A percentile compares a stretch with the other conserved stretches of the same genome.
These are phyloP conservation scores for Ministeria vibrans DNA, from an alignment of 78 protist species.

Conservation along the genomic window DNA sequence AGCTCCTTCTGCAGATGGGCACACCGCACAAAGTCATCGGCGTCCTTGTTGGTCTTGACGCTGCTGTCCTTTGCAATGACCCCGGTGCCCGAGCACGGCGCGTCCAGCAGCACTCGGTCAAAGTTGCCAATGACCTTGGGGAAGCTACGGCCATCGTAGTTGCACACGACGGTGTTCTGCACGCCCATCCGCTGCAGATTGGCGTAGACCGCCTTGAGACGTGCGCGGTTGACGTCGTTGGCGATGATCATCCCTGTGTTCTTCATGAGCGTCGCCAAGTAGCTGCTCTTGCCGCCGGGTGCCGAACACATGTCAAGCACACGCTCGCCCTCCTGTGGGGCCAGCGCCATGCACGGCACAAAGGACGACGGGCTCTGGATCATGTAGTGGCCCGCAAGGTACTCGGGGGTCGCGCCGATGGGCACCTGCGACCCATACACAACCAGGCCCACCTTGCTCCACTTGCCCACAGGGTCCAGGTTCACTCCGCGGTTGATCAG, in stretches of 20 bases:
- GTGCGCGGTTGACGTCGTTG: conserved; percentile 86
- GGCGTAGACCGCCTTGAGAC: conserved; percentile 74
- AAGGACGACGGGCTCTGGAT: conserved; percentile 95
- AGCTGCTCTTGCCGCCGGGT: conserved; percentile 99
- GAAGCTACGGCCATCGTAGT: conserved; percentile 89
- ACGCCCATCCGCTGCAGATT: conserved; percentile 70
- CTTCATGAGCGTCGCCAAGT: conserved; percentile 91
- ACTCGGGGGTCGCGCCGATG: conserved; percentile 90
- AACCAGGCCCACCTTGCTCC: conserved; percentile 83
- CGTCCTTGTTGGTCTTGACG: conserved; percentile 66
- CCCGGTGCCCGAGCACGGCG: conserved; percentile 99
- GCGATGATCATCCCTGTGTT: conserved; percentile 91
- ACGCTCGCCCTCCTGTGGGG: conserved; percentile 78
- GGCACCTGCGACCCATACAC: conserved; percentile 88
- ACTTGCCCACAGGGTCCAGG: conserved; percentile 66
- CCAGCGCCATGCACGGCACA: conserved; percentile 93
- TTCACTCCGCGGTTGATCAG: conserved; percentile 73
- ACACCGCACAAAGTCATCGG: conserved; percentile 70
- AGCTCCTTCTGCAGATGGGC: conserved; percentile 89
- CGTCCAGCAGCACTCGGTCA: conserved; percentile 96
- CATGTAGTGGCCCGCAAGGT: conserved; percentile 96
- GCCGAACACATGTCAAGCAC: conserved; percentile 96
- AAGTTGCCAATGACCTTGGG: conserved; percentile 70
- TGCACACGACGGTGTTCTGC: conserved; percentile 65
- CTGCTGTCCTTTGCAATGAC: conserved; percentile 91